A percentile compares a stretch with the other conserved stretches of the same genome.
Conservation (phyloP, 2,329 filamentous ascomycete species). For the Teratosphaeria gauchensis region DNA sequence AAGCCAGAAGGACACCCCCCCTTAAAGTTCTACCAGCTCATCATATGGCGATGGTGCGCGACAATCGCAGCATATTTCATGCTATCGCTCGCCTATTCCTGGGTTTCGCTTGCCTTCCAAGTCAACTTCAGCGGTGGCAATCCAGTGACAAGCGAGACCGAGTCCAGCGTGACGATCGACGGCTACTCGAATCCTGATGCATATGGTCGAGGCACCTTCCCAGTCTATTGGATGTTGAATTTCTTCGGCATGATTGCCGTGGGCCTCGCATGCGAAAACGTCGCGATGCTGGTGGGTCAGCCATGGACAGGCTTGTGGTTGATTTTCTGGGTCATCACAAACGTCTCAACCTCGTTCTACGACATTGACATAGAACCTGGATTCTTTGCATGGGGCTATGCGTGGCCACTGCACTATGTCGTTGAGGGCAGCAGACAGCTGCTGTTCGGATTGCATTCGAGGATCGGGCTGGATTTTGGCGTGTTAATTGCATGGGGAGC, state of each 20-base stretch:
- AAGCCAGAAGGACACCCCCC: constrained; percentile 46
- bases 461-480: constrained; percentile 52
- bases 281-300: constrained; percentile 51
- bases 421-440: constrained; percentile 52
- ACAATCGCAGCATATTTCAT: constrained; percentile 51
- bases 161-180: constrained; percentile 25
- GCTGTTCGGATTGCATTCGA: constrained; percentile 49
- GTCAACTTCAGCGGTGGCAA: constrained; percentile 47
- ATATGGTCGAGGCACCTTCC: constrained; percentile 49
- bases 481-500: constrained; percentile 50
- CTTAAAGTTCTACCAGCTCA: constrained; percentile 48
- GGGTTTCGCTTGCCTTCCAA: constrained; percentile 54
- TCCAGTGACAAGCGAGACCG: constrained; percentile 34
- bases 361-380: constrained; percentile 47
- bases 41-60: constrained; percentile 49
- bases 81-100: constrained; percentile 52
- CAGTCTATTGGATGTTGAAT: constrained; percentile 47
- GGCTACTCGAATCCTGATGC: constrained; percentile 38
- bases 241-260: constrained; percentile 54
- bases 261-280: constrained; percentile 55
- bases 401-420: constrained; percentile 53
- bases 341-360: constrained; percentile 53
- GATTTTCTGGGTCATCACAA: constrained; percentile 59
- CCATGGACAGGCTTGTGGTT: constrained; percentile 55
- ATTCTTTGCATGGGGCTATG: constrained; percentile 55